A percentile compares a stretch with the other conserved stretches of the same genome.
These are phyloP conservation scores for Penicillium flavigenum DNA, from an alignment of 495 filamentous ascomycete genomes.

Conservation along the genomic window DNA sequence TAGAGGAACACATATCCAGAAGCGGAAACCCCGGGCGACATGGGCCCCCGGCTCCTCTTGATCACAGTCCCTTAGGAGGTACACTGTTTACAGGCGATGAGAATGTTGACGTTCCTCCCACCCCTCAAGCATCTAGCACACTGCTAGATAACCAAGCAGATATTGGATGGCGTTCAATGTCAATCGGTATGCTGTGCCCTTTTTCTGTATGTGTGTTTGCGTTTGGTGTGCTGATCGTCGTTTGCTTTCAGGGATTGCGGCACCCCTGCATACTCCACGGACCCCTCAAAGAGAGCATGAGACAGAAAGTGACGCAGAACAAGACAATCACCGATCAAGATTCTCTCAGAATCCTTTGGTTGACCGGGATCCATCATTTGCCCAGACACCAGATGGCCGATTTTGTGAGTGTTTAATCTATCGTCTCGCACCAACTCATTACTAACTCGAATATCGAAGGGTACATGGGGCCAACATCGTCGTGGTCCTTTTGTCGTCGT, in stretches of 20 bases:
- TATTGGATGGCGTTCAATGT: slow-evolving; percentile 10
- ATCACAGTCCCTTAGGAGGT: background rate
- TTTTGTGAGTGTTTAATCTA: slow-evolving; percentile 23
- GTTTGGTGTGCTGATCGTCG: background rate
- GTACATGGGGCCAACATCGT: slow-evolving; percentile 38
- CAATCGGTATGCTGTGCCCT: slow-evolving; percentile 6
- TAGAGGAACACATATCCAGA: slow-evolving; percentile 25
- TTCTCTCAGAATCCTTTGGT: slow-evolving; percentile 34
- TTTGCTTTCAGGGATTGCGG: slow-evolving; percentile 10
- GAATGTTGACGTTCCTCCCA: slow-evolving; percentile 7
- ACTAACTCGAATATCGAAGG: slow-evolving; percentile 15
- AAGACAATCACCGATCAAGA: slow-evolving; percentile 23
- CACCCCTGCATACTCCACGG: slow-evolving; percentile 3
- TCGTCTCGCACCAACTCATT: background rate
- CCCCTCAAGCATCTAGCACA: slow-evolving; percentile 4
- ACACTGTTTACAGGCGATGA: slow-evolving; percentile 11
- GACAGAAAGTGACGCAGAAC: slow-evolving; percentile 12
- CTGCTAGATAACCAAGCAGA: background rate
- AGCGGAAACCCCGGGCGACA: background rate
- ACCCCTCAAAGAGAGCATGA: slow-evolving; percentile 2
- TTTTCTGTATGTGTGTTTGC: background rate
- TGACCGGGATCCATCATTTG: slow-evolving; percentile 32
- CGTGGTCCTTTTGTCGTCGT: slow-evolving; percentile 38
- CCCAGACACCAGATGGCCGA: slow-evolving; percentile 30
- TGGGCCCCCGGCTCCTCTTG: background rate